Evolutionary conservation across 2,329 filamentous ascomycete genomes (phyloP), one percentile per base, ranked within the genome.

Genomic region (Fusarium bactridioides): DNA sequence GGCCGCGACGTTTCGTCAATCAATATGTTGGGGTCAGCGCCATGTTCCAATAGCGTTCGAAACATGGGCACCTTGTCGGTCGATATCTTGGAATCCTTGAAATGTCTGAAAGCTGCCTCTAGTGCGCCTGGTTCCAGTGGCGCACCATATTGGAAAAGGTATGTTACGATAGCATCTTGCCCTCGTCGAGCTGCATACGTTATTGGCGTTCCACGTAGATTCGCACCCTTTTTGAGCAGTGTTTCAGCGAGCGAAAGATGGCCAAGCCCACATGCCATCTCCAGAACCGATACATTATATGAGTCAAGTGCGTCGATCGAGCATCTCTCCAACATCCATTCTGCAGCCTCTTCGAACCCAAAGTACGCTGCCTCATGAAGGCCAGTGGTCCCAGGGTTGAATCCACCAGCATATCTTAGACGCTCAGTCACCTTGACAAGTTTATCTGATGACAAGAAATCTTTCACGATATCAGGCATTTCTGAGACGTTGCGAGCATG

Each of bases 361-460:
- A 53, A 53, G 23, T 38, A 53, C 19, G 59, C 64, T 18, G 67
- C 59, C n/a, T 59, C 31, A 23, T 70, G 68, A 9, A 70, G 21
- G 16, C 64, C 68, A 4, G 45, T 56, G n/a, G 38, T 38, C 8
- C 29, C 21, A 12, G 29, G 47, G n/a, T 56, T 33, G 23, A 33
- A n/a, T 7, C 19, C 25, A n/a, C 38, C 37, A 27, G 25, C 29
- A 27, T 61, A 33, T 18, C 59, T 45, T 27, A 44, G 27, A 23
- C 27, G 50, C 35, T 45, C 41, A 13, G 38, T 23, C 16, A 33
- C 43, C 19, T 23, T 55, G 12, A 47, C 51, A 9, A 37, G 21
- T 40, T n/a, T 35, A 25, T 57, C 60, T 7, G 60, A 40, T 19
- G 31, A 19, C 12, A 62, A 29, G 19, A 57, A 57, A 5, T 13